Base-by-base conservation (phyloP, 768 basidiomycete species). In the Asterophora parasitica region DNA sequence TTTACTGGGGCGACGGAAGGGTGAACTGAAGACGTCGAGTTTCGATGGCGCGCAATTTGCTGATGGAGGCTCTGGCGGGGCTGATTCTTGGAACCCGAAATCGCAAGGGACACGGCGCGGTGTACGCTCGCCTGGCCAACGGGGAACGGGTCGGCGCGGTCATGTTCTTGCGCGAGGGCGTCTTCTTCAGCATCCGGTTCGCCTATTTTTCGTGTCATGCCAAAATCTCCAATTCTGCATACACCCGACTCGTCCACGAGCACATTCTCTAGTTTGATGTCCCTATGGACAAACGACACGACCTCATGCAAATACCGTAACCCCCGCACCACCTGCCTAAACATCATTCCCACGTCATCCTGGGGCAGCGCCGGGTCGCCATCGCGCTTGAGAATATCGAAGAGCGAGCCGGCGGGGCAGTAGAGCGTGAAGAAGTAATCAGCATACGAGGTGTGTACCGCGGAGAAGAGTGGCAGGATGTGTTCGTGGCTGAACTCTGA, bases 191-290 rank as follows among this genome's bases (percentile, higher is more conserved):
- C 53, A 16, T 69, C 64, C 37, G 55, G 50, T 54, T 76, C 77
- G 57, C 79, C 82, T 34, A 91, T 81, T 48, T 72, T 72, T 59
- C 77, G 75, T 15, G 88, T 75, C 72, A 93, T 79, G 41, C 91
- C 90, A 68, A 94, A 93, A 68, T 94, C 92, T 36, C 74, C 72
- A 27, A 95, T 85, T 60, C 82, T 81, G 71, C 91, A 92, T n/a
- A 83, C 76, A 46, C 89, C 87, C 72, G 79, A 82, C 62, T 90
- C 87, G 64, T 94, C 91, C 44, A 94, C 83, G 35, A 98, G 79
- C 41, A 98, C 82, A 70, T 99, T 99, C 69, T 98, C 96, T 50
- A 96, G 79, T 71, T 99, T 99, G 65, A 99, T 72, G 68, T 99
- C 96, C 57, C 92, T 80, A 70, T 99, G 95, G 45, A 94, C 86